These are phyloP conservation scores for Cyclotella baltica DNA, from an alignment of 108 stramenopile species.

Conservation along the genomic window DNA sequence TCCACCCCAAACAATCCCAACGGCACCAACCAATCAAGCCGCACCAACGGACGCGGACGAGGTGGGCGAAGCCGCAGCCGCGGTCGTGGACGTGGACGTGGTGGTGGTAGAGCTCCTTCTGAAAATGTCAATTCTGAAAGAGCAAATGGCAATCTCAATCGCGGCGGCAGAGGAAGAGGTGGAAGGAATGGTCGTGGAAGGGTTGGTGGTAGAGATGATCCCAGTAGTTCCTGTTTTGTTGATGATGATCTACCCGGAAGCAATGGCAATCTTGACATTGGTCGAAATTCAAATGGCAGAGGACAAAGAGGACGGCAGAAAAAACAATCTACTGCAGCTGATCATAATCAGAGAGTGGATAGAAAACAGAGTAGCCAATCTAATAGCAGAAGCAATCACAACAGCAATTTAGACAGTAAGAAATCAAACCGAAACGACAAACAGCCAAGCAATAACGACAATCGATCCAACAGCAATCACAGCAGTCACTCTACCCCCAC, in stretches of 20 bases:
- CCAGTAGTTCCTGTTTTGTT: background rate
- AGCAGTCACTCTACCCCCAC: background rate
- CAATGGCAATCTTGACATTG: background rate
- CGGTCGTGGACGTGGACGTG: background rate
- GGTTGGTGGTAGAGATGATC: background rate
- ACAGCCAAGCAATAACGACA: background rate
- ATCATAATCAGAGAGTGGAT: background rate
- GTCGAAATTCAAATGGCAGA: background rate
- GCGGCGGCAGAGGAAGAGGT: background rate
- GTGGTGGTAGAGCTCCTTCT: background rate
- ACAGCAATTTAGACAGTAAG: too few species aligned
- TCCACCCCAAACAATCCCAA: background rate
- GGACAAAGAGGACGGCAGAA: background rate
- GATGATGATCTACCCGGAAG: background rate
- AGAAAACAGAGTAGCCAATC: background rate
- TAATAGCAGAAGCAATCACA: too few species aligned
- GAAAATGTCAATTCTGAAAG: background rate
- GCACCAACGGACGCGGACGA: background rate
- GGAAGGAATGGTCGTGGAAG: conserved; percentile 4
- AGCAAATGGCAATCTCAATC: background rate
- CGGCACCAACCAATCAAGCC: background rate
- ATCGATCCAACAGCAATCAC: background rate
- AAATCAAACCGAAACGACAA: background rate
- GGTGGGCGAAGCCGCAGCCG: background rate
- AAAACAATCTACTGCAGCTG: background rate